These are phyloP conservation scores for Incumbomyces lentus DNA, from an alignment of 2,329 filamentous ascomycete species.

Conservation along the genomic window DNA sequence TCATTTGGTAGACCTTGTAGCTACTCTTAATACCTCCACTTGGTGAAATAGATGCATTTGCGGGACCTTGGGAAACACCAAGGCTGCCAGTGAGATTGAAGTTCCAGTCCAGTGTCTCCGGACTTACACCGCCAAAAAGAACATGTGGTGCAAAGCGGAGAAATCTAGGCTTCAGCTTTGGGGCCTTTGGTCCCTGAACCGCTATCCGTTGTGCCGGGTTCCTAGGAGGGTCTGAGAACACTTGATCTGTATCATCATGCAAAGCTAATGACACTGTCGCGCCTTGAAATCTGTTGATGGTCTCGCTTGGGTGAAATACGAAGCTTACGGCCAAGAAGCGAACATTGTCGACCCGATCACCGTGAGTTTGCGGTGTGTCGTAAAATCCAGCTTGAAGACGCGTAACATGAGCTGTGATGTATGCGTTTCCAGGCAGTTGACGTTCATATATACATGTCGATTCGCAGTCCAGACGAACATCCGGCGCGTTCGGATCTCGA, in stretches of 20 bases:
- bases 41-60: slow-evolving; percentile 33
- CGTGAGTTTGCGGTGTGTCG: slow-evolving; percentile 33
- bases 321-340: slow-evolving; percentile 42
- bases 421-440: slow-evolving; percentile 37
- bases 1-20: slow-evolving; percentile 40
- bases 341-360: slow-evolving; percentile 32
- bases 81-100: slow-evolving; percentile 38
- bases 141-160: slow-evolving; percentile 42
- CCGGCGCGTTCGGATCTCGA: slow-evolving; percentile 28
- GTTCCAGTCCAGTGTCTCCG: slow-evolving; percentile 40
- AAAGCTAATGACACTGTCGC: slow-evolving; percentile 35
- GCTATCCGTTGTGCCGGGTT: neutral
- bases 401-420: slow-evolving; percentile 41
- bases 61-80: slow-evolving; percentile 36
- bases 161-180: slow-evolving; percentile 30
- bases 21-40: slow-evolving; percentile 31
- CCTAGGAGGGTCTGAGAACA: slow-evolving; percentile 1
- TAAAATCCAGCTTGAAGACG: slow-evolving; percentile 42
- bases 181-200: neutral
- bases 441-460: slow-evolving; percentile 40
- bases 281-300: slow-evolving; percentile 38
- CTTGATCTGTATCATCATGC: slow-evolving; percentile 20
- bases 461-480: slow-evolving; percentile 29
- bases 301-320: slow-evolving; percentile 39
- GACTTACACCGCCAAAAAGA: slow-evolving; percentile 38